phyloP scores from a whole-genome alignment of 768 basidiomycete genomes.

The Clitopilus passeckerianus region DNA sequence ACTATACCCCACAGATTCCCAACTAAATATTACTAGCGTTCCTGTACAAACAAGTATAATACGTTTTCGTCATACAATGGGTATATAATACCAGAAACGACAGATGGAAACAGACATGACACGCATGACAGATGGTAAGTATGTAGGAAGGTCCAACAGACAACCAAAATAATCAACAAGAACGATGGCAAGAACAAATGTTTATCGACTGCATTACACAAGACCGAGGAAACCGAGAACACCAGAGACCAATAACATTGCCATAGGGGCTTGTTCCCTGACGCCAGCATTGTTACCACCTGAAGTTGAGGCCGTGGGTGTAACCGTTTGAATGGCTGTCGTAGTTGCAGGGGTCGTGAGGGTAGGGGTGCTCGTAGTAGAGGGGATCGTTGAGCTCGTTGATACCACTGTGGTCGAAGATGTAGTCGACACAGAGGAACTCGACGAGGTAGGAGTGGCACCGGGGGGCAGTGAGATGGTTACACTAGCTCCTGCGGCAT shows the following conservation, averaged over 20 bases:
- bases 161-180: background rate
- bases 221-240: background rate
- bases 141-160: background rate
- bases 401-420: background rate
- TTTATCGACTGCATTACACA: background rate
- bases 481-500: constrained; percentile 8
- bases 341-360: background rate
- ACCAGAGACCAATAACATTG: background rate
- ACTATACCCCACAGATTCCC: background rate
- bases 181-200: background rate
- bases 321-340: background rate
- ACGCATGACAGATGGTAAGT: background rate
- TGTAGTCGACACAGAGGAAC: background rate
- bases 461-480: constrained; percentile 4
- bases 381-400: background rate
- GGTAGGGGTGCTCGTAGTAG: background rate
- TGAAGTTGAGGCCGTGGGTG: background rate
- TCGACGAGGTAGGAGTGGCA: background rate
- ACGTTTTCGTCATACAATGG: background rate
- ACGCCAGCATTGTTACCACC: background rate
- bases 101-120: background rate
- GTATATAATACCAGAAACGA: background rate
- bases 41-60: background rate
- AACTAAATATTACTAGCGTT: background rate
- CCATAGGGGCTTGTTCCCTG: background rate